phyloP scores from a whole-genome alignment of 768 basidiomycete genomes.

The Kwoniella dendrophila region DNA sequence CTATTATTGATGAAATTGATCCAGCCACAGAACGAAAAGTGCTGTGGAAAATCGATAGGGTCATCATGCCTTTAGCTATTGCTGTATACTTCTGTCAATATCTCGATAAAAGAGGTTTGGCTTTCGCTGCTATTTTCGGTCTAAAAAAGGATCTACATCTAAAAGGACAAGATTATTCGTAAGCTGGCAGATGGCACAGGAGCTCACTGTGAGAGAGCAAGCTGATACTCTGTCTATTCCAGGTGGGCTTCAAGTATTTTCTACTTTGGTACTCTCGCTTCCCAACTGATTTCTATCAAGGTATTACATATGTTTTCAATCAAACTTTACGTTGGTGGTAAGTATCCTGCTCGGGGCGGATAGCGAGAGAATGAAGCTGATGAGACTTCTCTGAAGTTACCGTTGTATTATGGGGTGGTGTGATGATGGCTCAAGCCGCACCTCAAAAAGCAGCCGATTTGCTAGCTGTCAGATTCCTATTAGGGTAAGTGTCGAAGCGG shows the following conservation, averaged over 20 bases:
- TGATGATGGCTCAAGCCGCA: constrained; percentile 23
- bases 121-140: constrained; percentile 21
- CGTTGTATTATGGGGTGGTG: constrained; percentile 18
- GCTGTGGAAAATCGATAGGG: constrained; percentile 15
- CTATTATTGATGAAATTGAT: constrained; percentile 1
- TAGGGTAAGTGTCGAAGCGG: constrained; percentile 4
- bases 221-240: too few relatives aligned
- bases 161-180: constrained; percentile 13
- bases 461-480: constrained; percentile 8
- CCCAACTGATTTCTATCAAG: constrained; percentile 15
- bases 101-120: constrained; percentile 18
- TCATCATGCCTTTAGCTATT: constrained; percentile 15
- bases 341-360: too few relatives aligned
- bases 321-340: constrained; percentile 16
- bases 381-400: background rate
- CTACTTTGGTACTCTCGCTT: constrained; percentile 21
- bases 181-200: constrained; percentile 1
- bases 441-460: constrained; percentile 13
- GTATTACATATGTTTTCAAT: constrained; percentile 20
- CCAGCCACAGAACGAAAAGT: background rate
- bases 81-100: constrained; percentile 20
- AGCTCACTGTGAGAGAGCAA: too few relatives aligned
- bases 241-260: constrained; percentile 23
- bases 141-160: constrained; percentile 13
- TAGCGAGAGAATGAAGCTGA: background rate